phyloP scores from a whole-genome alignment of 2,329 filamentous ascomycete species.

The Aureobasidium sp. region DNA sequence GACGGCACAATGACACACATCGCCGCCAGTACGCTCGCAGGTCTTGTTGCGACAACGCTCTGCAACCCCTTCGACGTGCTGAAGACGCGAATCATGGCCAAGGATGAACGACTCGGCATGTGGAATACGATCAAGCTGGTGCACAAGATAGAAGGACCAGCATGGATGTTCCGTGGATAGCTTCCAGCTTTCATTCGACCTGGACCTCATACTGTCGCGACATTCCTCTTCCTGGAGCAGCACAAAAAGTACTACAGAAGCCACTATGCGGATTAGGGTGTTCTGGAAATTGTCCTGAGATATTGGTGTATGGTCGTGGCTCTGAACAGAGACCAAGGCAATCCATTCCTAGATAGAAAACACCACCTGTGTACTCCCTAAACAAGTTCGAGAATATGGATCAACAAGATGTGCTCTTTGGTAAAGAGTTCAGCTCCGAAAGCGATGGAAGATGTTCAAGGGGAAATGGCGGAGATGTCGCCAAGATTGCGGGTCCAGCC shows the following conservation, averaged over 20 bases:
- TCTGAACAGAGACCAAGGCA: background rate
- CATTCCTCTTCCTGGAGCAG: constrained; percentile 77
- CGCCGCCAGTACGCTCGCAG: constrained; percentile 65
- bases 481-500: constrained; percentile 11
- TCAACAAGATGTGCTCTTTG: background rate
- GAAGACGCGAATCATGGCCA: constrained; percentile 79
- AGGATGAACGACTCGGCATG: constrained; percentile 45
- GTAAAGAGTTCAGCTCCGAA: background rate
- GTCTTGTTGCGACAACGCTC: constrained; percentile 74
- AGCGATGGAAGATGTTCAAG: background rate
- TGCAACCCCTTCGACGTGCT: constrained; percentile 83
- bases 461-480: constrained; percentile 2
- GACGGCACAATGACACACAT: constrained; percentile 72
- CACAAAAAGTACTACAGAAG: constrained; percentile 69
- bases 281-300: background rate
- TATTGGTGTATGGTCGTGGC: background rate
- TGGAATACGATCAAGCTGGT: constrained; percentile 55
- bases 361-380: background rate
- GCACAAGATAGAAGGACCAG: constrained; percentile 60
- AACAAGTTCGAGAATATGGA: background rate
- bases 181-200: constrained; percentile 65
- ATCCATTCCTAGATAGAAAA: background rate
- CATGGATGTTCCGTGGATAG: constrained; percentile 88
- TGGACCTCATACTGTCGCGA: constrained; percentile 73
- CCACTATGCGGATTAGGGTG: background rate